phyloP scores from a whole-genome alignment of 306 rosid genomes.

The Chamaecrista fasciculata region DNA sequence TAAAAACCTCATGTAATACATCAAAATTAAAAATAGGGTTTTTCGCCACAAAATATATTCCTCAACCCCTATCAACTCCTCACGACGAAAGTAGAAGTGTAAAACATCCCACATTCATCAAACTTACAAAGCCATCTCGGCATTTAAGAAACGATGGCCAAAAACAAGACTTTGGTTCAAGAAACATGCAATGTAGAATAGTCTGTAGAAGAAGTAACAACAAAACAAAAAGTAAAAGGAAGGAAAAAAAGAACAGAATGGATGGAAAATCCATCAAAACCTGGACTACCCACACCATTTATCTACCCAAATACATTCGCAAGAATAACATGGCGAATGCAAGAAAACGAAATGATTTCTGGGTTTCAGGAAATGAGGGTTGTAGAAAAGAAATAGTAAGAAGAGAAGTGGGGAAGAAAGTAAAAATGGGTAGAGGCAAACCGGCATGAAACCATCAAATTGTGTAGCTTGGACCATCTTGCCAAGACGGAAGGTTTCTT shows the following conservation, averaged over 20 bases:
- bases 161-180: background rate
- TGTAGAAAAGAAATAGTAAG: background rate
- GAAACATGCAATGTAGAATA: background rate
- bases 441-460: constrained; percentile 96
- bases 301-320: background rate
- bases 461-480: constrained; percentile 90
- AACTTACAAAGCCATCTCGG: background rate
- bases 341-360: background rate
- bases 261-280: background rate
- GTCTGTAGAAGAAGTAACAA: background rate
- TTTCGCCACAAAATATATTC: background rate
- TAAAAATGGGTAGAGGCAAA: constrained; percentile 17
- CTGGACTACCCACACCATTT: background rate
- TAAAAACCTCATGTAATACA: background rate
- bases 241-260: background rate
- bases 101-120: background rate
- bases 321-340: background rate
- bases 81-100: background rate
- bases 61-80: background rate
- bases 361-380: background rate
- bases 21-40: background rate
- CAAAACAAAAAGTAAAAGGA: background rate
- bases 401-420: background rate
- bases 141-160: background rate
- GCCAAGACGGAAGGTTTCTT: constrained; percentile 81